Base-by-base conservation (phyloP, 345 rosid species). In the Lagerstroemia speciosa region DNA sequence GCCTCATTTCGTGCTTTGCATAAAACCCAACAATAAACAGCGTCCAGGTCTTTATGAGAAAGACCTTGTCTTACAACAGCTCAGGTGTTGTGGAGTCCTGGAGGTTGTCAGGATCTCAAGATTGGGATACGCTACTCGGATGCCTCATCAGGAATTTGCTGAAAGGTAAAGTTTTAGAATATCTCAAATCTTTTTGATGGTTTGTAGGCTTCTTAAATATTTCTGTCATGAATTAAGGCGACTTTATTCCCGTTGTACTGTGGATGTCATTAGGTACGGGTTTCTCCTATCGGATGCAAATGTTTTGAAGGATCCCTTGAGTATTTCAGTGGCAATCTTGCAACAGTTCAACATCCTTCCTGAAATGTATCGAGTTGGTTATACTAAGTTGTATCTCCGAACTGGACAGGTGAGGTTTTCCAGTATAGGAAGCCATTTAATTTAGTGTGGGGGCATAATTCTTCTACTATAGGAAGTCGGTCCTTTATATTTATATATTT, bases 341-440 rank as follows among this genome's bases (percentile, higher is more conserved):
- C 87, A 86, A 65, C 87, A 84, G 65, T 83, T 86, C 62, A 74
- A 85, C 30, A 72, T 93, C 77, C 85, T 67, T 58, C 96, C 97
- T 50, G 97, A 86, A 69, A 85, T 87, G 94, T 91, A 87, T 76
- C 94, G 89, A 91, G 81, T 93, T 73, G 98, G 98, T 68, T 93
- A 85, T 71, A 91, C 90, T 53, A 93, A 89, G 78, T 33, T 91
- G 68, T 87, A 82, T 74, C 84, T 93, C 24, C 91, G 96, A 41
- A 83, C 81, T 34, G 98, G 96, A 31, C 97, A 86, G 92, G 98
- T 91, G 68, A 80, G 84, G 69, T 66, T 12, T 20, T 48, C 24
- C 1, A 36, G 38, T 36, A 36, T 36, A 9, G 38, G 38, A 36
- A 36, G 8, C 38, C 38, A 36, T 4, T 36, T 43, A 43, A 43